These are phyloP conservation scores for Arabidopsis hybrid DNA, from an alignment of 441 rosid genomes.

Conservation along the genomic window DNA sequence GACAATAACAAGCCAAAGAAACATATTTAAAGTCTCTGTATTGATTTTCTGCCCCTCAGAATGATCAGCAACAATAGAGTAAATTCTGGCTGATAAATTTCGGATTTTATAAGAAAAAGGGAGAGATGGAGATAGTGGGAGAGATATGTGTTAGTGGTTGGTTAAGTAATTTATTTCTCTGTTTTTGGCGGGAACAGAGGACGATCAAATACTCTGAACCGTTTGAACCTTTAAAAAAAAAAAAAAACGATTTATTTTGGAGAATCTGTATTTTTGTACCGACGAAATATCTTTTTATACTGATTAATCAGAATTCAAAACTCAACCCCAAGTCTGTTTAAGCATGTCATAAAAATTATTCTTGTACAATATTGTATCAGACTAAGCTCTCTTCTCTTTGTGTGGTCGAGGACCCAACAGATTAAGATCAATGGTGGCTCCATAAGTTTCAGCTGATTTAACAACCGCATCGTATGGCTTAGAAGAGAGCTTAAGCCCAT, in stretches of 20 bases:
- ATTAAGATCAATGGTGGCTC: constrained; percentile 65
- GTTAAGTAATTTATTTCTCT: background rate
- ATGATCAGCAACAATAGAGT: background rate
- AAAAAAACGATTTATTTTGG: no score
- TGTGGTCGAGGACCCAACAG: constrained; percentile 74
- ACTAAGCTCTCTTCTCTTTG: constrained; percentile 47
- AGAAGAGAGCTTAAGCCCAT: constrained; percentile 61
- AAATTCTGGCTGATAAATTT: background rate
- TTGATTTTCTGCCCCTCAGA: background rate
- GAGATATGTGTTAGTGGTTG: constrained; percentile 16
- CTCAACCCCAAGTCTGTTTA: background rate
- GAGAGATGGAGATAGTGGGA: constrained; percentile 13
- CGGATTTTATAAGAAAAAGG: constrained; percentile 9
- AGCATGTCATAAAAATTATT: no score
- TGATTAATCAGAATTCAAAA: background rate
- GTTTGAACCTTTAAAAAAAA: background rate
- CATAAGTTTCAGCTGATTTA: constrained; percentile 55
- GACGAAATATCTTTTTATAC: background rate
- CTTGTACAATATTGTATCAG: background rate
- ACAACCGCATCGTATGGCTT: constrained; percentile 77
- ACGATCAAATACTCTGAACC: background rate
- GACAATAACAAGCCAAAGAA: constrained; percentile 9
- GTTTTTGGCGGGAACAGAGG: constrained; percentile 2
- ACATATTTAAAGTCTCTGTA: background rate
- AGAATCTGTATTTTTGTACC: no score